These are phyloP conservation scores for Phellinidium pouzarii DNA, from an alignment of 1,284 basidiomycete genomes.

Conservation along the genomic window DNA sequence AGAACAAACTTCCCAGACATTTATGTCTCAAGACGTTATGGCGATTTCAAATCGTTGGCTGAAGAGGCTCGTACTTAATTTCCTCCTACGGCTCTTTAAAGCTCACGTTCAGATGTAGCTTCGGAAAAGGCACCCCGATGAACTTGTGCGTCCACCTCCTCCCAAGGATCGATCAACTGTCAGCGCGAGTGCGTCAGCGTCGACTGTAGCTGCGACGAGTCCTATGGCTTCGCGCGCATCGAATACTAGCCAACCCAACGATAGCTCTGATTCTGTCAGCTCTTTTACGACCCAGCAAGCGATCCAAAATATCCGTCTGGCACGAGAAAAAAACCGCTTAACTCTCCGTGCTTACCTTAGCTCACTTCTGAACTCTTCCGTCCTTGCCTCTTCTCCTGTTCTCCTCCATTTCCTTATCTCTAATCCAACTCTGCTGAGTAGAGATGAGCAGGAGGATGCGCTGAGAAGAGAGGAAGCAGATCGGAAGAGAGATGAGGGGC, in stretches of 20 bases:
- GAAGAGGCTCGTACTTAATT: conserved; percentile 54
- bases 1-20: conserved; percentile 68
- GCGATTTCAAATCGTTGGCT: conserved; percentile 86
- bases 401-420: conserved; percentile 83
- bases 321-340: conserved; percentile 91
- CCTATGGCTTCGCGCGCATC: conserved; percentile 12
- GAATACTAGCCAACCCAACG: conserved; percentile 6
- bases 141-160: conserved; percentile 73
- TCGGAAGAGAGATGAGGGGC: conserved; percentile 81
- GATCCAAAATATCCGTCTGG: conserved; percentile 39
- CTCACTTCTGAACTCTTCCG: conserved; percentile 66
- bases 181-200: conserved; percentile 33
- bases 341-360: conserved; percentile 92
- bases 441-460: conserved; percentile 77
- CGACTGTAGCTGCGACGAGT: conserved; percentile 28
- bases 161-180: conserved; percentile 80
- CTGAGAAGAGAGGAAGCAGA: conserved; percentile 84
- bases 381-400: conserved; percentile 79
- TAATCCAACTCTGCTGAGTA: conserved; percentile 64
- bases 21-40: conserved; percentile 89
- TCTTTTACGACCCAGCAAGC: conserved; percentile 18
- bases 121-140: conserved; percentile 75
- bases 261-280: conserved; percentile 17
- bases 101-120: conserved; percentile 42
- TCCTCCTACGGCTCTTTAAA: conserved; percentile 7